Base-by-base conservation (phyloP, 1,284 basidiomycete species). In the Malassezia psittaci region DNA sequence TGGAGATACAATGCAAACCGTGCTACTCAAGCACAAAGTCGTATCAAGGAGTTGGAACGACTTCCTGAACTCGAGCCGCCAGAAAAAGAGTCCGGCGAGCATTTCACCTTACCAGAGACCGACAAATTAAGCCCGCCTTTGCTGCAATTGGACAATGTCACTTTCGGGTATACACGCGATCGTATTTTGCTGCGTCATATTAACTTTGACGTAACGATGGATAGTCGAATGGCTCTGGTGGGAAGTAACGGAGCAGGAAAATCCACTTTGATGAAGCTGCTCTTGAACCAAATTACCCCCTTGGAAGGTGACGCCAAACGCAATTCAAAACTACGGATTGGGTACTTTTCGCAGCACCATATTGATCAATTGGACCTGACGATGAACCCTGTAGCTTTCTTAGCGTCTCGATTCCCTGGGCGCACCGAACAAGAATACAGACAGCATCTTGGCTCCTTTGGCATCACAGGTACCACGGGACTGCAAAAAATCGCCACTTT, bases 11-110 rank as follows among this genome's bases (percentile, higher is more conserved):
- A 74, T 49, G 72, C 70, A 19, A 68, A 69, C 51, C 62, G 69
- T 2, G 71, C 69, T 5, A 63, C 69, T 5, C 90, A 96, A 76
- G 90, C 91, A 32, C 91, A 96, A 74, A 88, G 85, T 66, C 93
- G 90, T 76, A 96, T 99, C 77, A 99, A 99, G 78, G 91, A 96
- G 60, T 79, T 99, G 48, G 94, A 99, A 76, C 96, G 96, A 83
- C 78, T 99, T 36, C 94, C 93, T 5, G 89, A 93, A 62, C 79
- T 96, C 47, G 83, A 93, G 69, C 88, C 90, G 36, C 91, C 91
- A 5, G 90, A 91, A 76, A 81, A 69, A 41, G 74, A 90, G 89
- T 69, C 87, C 81, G 38, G 91, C 94, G 75, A 85, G 81, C 88
- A 66, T 49, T 55, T 54, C 55, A 50, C 52, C 34, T 46, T 55